Percentiles rank a stretch among this genome's conserved stretches.
phyloP scores from a whole-genome alignment of 257 asterid genomes.

The Paulownia fortunei region DNA sequence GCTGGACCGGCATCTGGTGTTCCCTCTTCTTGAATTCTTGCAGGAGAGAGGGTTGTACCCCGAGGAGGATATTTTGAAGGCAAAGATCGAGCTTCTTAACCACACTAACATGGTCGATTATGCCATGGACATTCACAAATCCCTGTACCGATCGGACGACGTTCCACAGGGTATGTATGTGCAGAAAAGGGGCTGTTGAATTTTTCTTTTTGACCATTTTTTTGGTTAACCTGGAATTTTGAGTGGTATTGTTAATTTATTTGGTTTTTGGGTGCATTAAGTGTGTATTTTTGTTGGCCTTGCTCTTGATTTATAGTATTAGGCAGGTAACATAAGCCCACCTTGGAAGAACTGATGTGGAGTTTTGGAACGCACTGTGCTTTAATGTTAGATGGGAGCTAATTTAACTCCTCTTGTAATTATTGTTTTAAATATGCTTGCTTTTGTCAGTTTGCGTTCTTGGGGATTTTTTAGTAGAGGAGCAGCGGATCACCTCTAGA shows the following conservation, averaged over 20 bases:
- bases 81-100: slow-evolving; percentile 80
- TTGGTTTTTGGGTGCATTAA: background rate
- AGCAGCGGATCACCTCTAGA: background rate
- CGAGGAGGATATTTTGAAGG: slow-evolving; percentile 75
- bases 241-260: background rate
- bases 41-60: slow-evolving; percentile 82
- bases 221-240: background rate
- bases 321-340: background rate
- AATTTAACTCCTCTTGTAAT: background rate
- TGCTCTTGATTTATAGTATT: background rate
- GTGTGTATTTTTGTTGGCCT: background rate
- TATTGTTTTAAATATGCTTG: background rate
- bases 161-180: slow-evolving; percentile 73
- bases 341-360: background rate
- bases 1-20: slow-evolving; percentile 85
- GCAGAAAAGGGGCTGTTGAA: no score
- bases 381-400: background rate
- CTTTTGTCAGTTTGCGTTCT: background rate
- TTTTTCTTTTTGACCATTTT: background rate
- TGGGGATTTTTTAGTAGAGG: background rate
- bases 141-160: slow-evolving; percentile 85
- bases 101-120: slow-evolving; percentile 95
- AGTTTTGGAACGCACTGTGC: background rate
- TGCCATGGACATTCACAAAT: slow-evolving; percentile 91
- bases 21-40: slow-evolving; percentile 83